Base-by-base conservation (phyloP, 116 monocot genomes). In the Posidonia oceanica region DNA sequence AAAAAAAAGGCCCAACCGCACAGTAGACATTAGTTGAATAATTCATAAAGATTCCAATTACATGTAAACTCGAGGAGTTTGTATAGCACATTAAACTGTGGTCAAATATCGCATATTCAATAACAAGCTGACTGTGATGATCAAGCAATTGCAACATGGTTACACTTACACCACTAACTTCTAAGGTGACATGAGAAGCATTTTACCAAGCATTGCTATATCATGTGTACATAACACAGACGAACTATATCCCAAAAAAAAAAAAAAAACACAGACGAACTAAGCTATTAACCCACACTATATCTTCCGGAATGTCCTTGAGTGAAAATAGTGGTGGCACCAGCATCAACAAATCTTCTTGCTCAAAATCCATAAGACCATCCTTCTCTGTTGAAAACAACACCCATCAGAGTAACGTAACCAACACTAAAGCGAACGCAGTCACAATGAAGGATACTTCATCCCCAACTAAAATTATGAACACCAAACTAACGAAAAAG, bases 321-420 rank as follows among this genome's bases (percentile, higher is more conserved):
- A 63, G 61, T 36, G 95, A 83, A 66, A 96, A 96, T 36, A 91
- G 77, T 8, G 83, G 85, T 4, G 95, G 95, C 52, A 88, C 83
- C 61, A 96, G 71, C 91, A 91, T 91, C 83, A 96, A 72, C 54
- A 96, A 72, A 68, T 91, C 91, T 4, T 71, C 72, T 5, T 69
- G 58, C 74, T 87, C 84, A 55, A 84, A 66, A 57, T 84, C 82
- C 56, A 76, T 36, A 71, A 53, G 23, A 36, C 56, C 75, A 63
- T 44, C 60, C 51, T 75, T 75, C 67, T 80, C 91, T 88, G 72
- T 41, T 12, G 18, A 40, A 36, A 18, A 70, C 7, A 14, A 57
- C 68, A 36, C 20, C 54, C 29, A 54, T 0, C 68, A 22, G 15
- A 14, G 29, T 36, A 29, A 61, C 13, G 36, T 61, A 14, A 36